A percentile compares a stretch with the other conserved stretches of the same genome.
Evolutionary conservation across 345 rosid genomes (phyloP).

Genomic region (Corchorus olitorius): DNA sequence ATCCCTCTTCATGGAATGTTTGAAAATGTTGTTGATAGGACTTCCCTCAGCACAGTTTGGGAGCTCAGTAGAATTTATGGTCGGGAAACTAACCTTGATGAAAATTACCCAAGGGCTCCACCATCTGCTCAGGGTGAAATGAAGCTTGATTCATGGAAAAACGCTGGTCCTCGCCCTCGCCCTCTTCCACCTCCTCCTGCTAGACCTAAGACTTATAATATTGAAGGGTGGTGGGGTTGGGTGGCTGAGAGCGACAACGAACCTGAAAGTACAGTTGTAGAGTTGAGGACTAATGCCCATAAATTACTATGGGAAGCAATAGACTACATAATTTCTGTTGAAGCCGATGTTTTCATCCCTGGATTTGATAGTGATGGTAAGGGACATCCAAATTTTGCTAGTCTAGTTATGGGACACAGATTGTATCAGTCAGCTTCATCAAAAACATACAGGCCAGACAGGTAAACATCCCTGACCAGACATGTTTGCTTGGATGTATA

Average conservation of each 20-base stretch:
- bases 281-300: conserved; percentile 95
- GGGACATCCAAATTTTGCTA: conserved; percentile 91
- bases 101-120: conserved; percentile 40
- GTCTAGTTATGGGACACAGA: conserved; percentile 94
- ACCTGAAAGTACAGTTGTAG: conserved; percentile 94
- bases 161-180: conserved; percentile 80
- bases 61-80: conserved; percentile 89
- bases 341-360: conserved; percentile 91
- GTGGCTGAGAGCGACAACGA: conserved; percentile 99
- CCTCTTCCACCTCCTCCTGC: conserved; percentile 98
- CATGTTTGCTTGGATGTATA: conserved; percentile 1
- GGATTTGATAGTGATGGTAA: conserved; percentile 92
- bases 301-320: conserved; percentile 95
- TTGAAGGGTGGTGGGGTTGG: conserved; percentile 99
- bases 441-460: conserved; percentile 85
- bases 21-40: conserved; percentile 86
- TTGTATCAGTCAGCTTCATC: conserved; percentile 84
- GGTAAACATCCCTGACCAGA: conserved; percentile 43
- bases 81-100: conserved; percentile 66
- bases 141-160: conserved; percentile 63
- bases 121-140: conserved; percentile 57
- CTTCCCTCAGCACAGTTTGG: conserved; percentile 85
- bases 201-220: conserved; percentile 82
- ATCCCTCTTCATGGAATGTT: conserved; percentile 92
- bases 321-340: conserved; percentile 79